These are phyloP conservation scores for Geranium brycei DNA, from an alignment of 345 rosid genomes.

Conservation along the genomic window DNA sequence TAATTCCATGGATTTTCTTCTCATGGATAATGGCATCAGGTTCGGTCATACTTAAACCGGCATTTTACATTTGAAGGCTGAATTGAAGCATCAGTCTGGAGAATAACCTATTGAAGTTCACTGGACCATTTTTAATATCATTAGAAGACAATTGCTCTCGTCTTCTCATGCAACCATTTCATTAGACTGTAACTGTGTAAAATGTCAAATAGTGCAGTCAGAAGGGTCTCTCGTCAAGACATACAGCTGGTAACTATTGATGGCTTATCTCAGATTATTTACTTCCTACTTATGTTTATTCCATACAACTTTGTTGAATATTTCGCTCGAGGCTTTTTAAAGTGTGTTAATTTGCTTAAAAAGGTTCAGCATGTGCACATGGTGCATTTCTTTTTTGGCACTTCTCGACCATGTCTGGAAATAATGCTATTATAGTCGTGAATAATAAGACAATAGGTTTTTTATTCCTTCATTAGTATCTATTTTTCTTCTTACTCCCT, in stretches of 20 bases:
- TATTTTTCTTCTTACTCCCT: background rate
- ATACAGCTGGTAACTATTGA: conserved; percentile 66
- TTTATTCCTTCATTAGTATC: background rate
- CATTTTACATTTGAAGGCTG: background rate
- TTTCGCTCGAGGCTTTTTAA: too few species aligned
- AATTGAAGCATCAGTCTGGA: background rate
- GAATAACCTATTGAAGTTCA: background rate
- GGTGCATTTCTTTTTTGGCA: too few species aligned
- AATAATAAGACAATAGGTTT: background rate
- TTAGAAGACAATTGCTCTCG: background rate
- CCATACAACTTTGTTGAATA: background rate
- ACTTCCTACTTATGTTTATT: background rate
- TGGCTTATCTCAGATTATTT: background rate
- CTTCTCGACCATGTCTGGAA: too few species aligned
- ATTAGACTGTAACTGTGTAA: background rate
- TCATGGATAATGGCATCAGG: background rate
- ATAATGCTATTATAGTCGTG: background rate
- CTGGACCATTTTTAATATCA: background rate
- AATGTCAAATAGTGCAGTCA: conserved; percentile 68
- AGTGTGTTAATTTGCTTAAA: too few species aligned
- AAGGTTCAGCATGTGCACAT: too few species aligned
- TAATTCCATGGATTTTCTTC: background rate
- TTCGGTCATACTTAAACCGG: background rate
- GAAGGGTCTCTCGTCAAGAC: conserved; percentile 78
- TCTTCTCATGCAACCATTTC: background rate